Evolutionary conservation across 306 rosid genomes (phyloP), one percentile per base, ranked within the genome.

Genomic region (Vigna reflexopilosa): DNA sequence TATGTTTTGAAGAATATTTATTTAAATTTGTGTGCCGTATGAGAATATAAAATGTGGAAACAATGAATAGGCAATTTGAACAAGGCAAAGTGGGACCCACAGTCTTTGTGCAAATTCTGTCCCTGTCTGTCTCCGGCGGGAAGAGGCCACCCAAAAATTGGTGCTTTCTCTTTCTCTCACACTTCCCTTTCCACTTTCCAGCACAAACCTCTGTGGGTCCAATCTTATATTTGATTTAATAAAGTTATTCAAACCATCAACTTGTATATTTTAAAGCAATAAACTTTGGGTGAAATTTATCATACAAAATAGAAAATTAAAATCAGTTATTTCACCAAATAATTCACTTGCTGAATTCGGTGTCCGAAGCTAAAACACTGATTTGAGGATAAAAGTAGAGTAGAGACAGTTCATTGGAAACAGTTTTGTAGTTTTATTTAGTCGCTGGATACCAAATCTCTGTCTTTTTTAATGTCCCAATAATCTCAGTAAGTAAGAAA

Each of bases 81-180:
- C 16, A 9, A 19, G 82, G 4, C 12, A 47, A 10, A 20, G 70
- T 84, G 80, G 85, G 57, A 0, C 57, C 84, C 75, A 67, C 48
- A 30, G 5, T 12, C 50, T 67, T 84, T 67, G 45, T 74, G 44
- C 12, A 61, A 42, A 61, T 0, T 56, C 66, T 78, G 80, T 83
- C 84, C 9, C 42, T 77, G 66, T 65, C 57, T 70, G 77, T 16
- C 54, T 78, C 86, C 73, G 84, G 87, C 81, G 82, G 76, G 79
- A 84, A 79, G 81, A 82, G 76, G 79, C 65, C 82, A 72, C 26
- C 78, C 71, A 8, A 77, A 69, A 74, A 72, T 72, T 77, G 44
- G 22, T 69, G 62, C 77, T 14, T 26, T 38, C 50, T 34, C 38
- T 34, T 5, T 34, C 38, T 34, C 38, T 24, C 50, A 19, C 78